Percentiles rank a stretch among this genome's conserved stretches.
Evolutionary conservation across 1,284 basidiomycete genomes (phyloP).

Genomic region (Fomitopsis betulina): DNA sequence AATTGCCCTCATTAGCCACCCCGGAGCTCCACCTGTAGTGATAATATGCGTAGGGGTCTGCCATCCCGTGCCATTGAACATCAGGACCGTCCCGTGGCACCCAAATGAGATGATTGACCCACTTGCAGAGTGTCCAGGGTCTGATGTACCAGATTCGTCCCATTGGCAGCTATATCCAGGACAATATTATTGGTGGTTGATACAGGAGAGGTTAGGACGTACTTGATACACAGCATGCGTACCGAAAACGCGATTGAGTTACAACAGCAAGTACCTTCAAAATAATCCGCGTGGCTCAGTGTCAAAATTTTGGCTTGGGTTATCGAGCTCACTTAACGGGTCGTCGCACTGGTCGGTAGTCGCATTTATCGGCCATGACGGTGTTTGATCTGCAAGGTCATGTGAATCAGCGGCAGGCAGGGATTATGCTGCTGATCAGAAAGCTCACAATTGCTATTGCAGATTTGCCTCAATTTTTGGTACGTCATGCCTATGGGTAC

Average conservation of each 20-base stretch:
- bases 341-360: neutral
- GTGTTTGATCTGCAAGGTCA: neutral
- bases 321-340: neutral
- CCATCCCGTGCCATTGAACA: no score
- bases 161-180: neutral
- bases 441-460: neutral
- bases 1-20: neutral
- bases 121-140: neutral
- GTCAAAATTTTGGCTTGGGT: no score
- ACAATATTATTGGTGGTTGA: neutral
- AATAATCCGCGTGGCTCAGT: neutral
- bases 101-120: neutral
- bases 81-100: no score
- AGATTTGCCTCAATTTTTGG: neutral
- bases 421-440: no score
- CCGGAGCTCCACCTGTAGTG: neutral
- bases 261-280: neutral
- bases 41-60: neutral
- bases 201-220: no score
- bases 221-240: neutral
- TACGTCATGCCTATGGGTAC: neutral
- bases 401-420: neutral
- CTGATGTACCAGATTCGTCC: neutral
- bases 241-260: neutral
- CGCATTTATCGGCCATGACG: neutral